A percentile compares a stretch with the other conserved stretches of the same genome.
Evolutionary conservation across 129 eudicot genomes (phyloP).

Genomic region (Tagetes patula): DNA sequence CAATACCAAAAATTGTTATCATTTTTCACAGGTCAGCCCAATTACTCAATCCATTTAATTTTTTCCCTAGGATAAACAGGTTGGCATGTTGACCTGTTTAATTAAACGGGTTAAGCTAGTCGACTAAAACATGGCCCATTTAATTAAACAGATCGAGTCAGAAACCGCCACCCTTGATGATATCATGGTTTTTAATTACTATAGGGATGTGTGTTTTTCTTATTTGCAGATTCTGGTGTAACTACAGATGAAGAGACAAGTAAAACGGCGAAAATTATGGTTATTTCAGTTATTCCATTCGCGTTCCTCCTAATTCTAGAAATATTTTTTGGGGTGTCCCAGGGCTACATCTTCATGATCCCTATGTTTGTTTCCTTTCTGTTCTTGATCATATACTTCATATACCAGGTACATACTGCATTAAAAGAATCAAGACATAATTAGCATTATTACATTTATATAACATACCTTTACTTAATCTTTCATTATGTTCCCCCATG

Average conservation of each 20-base stretch:
- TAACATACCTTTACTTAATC: not conserved
- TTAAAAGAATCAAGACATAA: not conserved
- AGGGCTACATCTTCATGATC: conserved; percentile 35
- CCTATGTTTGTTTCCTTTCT: conserved; percentile 46
- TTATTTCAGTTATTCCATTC: conserved; percentile 65
- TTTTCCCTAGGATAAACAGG: not conserved
- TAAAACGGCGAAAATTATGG: conserved; percentile 63
- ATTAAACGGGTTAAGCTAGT: not conserved
- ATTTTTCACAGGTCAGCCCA: conserved; percentile 36
- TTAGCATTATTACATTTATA: not conserved
- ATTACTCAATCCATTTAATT: not conserved
- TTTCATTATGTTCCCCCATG: not conserved
- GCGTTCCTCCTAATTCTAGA: conserved; percentile 53
- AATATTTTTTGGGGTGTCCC: conserved; percentile 28
- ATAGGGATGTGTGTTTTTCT: not conserved
- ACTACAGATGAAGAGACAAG: conserved; percentile 56
- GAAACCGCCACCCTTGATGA: not conserved
- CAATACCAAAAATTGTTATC: conserved; percentile 31
- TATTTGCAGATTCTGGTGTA: conserved; percentile 52
- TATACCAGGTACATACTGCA: conserved; percentile 57
- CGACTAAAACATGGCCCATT: not conserved
- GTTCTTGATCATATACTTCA: conserved; percentile 54
- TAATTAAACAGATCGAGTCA: not conserved
- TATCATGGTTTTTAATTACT: not conserved
- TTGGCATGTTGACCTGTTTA: not conserved